A percentile compares a stretch with the other conserved stretches of the same genome.
These are phyloP conservation scores for Candida pseudoviswanathii DNA, from an alignment of 1,139 yeast genomes.

Conservation along the genomic window DNA sequence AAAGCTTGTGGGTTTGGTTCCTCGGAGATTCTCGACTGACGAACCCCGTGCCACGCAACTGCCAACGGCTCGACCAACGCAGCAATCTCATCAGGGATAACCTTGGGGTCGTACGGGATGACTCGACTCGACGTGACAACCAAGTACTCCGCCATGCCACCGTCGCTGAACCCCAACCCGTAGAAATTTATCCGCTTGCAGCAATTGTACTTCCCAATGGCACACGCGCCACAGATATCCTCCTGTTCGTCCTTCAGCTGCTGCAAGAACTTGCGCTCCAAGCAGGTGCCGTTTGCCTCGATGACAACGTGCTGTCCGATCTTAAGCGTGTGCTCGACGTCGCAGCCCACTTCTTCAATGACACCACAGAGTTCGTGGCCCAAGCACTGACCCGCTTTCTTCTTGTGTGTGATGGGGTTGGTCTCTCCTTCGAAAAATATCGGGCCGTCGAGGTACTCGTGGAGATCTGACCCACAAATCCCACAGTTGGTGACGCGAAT, in stretches of 20 bases:
- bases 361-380: constrained; percentile 60
- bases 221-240: constrained; percentile 43
- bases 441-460: constrained; percentile 56
- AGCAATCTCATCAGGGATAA: constrained; percentile 53
- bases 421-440: constrained; percentile 42
- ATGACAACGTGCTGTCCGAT: constrained; percentile 34
- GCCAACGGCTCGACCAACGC: constrained; percentile 59
- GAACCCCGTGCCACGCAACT: constrained; percentile 63
- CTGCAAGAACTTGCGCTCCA: constrained; percentile 10
- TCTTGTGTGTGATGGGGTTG: constrained; percentile 20
- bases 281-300: constrained; percentile 56
- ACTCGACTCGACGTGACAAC: constrained; percentile 51
- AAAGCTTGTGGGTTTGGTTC: constrained; percentile 18
- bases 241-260: background rate
- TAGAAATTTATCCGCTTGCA: constrained; percentile 44
- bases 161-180: constrained; percentile 53
- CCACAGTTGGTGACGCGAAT: constrained; percentile 57
- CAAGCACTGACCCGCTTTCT: constrained; percentile 29
- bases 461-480: constrained; percentile 61
- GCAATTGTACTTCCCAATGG: constrained; percentile 47
- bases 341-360: constrained; percentile 31
- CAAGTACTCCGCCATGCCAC: constrained; percentile 53
- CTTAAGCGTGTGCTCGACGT: constrained; percentile 11
- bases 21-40: constrained; percentile 29
- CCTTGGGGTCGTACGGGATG: constrained; percentile 43